phyloP scores from a whole-genome alignment of 495 filamentous ascomycete species.

The Amphirosellinia nigrospora region DNA sequence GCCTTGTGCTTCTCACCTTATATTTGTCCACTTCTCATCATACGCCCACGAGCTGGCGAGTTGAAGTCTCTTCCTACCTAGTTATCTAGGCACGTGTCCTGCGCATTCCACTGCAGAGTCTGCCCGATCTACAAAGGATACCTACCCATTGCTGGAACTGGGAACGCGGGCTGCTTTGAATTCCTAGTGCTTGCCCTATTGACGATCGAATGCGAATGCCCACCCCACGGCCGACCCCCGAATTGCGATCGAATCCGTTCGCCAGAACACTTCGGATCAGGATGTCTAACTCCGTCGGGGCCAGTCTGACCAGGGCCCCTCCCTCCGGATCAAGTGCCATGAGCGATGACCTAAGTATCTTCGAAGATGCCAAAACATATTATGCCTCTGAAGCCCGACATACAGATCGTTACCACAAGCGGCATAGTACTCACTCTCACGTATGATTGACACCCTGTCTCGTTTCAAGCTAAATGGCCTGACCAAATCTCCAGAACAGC shows the following conservation, averaged over 20 bases:
- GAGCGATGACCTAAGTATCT: constrained; percentile 48
- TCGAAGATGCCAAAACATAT: constrained; percentile 57
- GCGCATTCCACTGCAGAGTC: neutral
- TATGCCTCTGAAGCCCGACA: constrained; percentile 57
- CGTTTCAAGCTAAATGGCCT: constrained; percentile 25
- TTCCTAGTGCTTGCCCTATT: neutral
- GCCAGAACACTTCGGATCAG: neutral
- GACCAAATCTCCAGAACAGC: constrained; percentile 43
- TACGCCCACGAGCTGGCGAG: neutral
- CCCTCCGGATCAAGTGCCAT: constrained; percentile 13
- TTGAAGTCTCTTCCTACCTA: neutral
- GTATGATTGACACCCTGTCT: constrained; percentile 34
- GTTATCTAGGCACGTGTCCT: neutral
- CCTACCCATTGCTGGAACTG: neutral
- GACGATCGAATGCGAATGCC: neutral
- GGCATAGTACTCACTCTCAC: constrained; percentile 56
- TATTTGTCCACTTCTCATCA: neutral
- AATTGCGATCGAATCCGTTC: neutral
- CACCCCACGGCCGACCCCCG: neutral
- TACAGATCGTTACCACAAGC: constrained; percentile 45
- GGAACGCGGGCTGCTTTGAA: neutral
- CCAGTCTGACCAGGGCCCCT: constrained; percentile 24
- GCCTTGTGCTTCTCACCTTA: neutral
- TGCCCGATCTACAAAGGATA: neutral
- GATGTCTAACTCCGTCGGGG: constrained; percentile 10